These are phyloP conservation scores for Paraurostyla sp. DNA, from an alignment of 73 alveolate species.

Conservation along the genomic window DNA sequence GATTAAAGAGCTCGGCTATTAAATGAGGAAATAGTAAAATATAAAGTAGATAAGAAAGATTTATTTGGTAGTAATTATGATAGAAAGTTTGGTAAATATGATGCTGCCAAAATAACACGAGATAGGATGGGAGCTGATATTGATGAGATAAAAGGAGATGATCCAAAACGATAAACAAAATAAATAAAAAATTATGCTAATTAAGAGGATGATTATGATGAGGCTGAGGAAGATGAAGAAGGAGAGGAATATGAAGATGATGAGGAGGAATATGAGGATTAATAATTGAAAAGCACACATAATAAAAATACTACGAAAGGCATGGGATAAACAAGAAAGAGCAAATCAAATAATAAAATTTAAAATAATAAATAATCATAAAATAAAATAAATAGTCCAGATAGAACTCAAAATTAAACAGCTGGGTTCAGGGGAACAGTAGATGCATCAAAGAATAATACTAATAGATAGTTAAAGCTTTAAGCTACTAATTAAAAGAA, in stretches of 20 bases:
- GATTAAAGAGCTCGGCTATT: not conserved
- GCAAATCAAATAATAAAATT: not conserved
- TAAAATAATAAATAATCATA: not conserved
- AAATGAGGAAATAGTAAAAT: constrained; percentile 29
- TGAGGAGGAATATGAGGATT: constrained; percentile 31
- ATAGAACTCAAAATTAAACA: not conserved
- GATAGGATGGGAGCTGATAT: not conserved
- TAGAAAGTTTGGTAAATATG: not conserved
- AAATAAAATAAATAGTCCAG: not conserved
- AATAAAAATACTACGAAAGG: not conserved
- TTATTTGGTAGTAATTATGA: not conserved
- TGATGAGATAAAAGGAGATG: not conserved
- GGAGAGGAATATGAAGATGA: constrained; percentile 2
- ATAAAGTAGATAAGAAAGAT: constrained; percentile 18
- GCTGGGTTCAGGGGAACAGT: constrained; percentile 49
- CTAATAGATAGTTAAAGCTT: not conserved
- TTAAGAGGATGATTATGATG: too few species aligned
- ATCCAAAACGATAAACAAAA: not conserved
- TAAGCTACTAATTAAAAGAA: not conserved
- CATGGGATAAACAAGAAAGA: not conserved
- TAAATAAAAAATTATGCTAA: too few species aligned
- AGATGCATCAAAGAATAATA: not conserved
- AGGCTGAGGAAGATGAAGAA: not conserved
- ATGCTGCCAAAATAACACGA: not conserved
- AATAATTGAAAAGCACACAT: not conserved